phyloP scores from a whole-genome alignment of 2,329 filamentous ascomycete genomes.

The Ophiocordyceps camponoti-leonardi region DNA sequence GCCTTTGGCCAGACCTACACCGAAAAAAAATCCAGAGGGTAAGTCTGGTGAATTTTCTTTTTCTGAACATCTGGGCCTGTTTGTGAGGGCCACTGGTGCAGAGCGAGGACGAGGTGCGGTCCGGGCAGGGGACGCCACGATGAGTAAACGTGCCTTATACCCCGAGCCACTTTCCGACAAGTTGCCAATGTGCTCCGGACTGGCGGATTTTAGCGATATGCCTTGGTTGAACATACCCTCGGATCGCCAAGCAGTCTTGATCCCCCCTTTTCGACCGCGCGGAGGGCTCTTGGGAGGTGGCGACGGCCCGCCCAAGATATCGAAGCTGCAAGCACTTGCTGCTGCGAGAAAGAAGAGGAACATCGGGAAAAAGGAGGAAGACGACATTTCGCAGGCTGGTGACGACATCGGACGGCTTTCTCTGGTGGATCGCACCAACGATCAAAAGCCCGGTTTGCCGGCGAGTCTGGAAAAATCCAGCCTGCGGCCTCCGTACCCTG shows the following conservation, averaged over 20 bases:
- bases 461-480: not conserved
- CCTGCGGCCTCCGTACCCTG: not conserved
- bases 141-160: not conserved
- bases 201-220: constrained; percentile 56
- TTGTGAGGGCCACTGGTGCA: constrained; percentile 14
- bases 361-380: constrained; percentile 34
- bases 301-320: constrained; percentile 49
- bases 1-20: constrained; percentile 16
- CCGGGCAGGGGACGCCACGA: not conserved
- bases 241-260: constrained; percentile 46
- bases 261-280: constrained; percentile 34
- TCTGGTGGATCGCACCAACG: constrained; percentile 10
- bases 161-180: not conserved
- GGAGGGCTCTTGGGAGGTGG: constrained; percentile 67
- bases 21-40: constrained; percentile 26
- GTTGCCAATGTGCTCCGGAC: not conserved
- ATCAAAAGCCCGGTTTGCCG: constrained; percentile 10
- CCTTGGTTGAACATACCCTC: constrained; percentile 66
- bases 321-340: constrained; percentile 81
- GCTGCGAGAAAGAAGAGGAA: constrained; percentile 74
- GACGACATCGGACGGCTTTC: constrained; percentile 14
- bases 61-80: constrained; percentile 10
- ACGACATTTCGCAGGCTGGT: constrained; percentile 9
- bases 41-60: constrained; percentile 18
- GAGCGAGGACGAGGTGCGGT: constrained; percentile 7